These are phyloP conservation scores for Starmerella stigmatis DNA, from an alignment of 805 yeast species.

Conservation along the genomic window DNA sequence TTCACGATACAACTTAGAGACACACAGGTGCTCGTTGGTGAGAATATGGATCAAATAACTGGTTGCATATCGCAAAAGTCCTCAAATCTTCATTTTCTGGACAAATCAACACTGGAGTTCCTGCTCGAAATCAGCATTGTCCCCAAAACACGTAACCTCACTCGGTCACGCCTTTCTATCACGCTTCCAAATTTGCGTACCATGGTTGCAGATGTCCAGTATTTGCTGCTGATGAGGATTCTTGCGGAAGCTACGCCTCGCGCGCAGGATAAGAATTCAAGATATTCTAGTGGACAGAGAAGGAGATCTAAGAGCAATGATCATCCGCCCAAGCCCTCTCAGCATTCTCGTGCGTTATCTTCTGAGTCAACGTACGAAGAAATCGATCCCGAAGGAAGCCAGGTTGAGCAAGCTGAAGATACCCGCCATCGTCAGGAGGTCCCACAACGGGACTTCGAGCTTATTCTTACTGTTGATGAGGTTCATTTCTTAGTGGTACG, in stretches of 20 bases:
- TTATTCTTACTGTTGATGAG: conserved; percentile 55
- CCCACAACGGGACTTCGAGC: conserved; percentile 57
- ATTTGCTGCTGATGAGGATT: conserved; percentile 73
- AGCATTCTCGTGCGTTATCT: neutral
- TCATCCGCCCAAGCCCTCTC: neutral
- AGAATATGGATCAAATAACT: conserved; percentile 41
- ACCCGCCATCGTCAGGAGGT: neutral
- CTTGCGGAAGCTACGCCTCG: conserved; percentile 59
- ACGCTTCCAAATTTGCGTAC: conserved; percentile 63
- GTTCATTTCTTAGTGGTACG: conserved; percentile 54
- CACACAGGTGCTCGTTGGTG: conserved; percentile 80
- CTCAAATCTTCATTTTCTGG: conserved; percentile 55
- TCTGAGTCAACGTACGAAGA: neutral
- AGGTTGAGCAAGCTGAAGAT: conserved; percentile 11
- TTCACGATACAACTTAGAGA: conserved; percentile 68
- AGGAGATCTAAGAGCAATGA: neutral
- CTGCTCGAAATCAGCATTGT: conserved; percentile 73
- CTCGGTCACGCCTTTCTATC: conserved; percentile 65
- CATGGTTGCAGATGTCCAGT: conserved; percentile 77
- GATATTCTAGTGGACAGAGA: neutral
- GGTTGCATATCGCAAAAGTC: conserved; percentile 43
- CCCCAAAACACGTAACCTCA: conserved; percentile 64
- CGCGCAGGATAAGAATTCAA: neutral
- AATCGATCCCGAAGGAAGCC: neutral
- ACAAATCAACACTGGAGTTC: conserved; percentile 63